Percentiles rank a stretch among this genome's conserved stretches.
phyloP scores from a whole-genome alignment of 108 stramenopile species.

The Discostella stelligeroides region DNA sequence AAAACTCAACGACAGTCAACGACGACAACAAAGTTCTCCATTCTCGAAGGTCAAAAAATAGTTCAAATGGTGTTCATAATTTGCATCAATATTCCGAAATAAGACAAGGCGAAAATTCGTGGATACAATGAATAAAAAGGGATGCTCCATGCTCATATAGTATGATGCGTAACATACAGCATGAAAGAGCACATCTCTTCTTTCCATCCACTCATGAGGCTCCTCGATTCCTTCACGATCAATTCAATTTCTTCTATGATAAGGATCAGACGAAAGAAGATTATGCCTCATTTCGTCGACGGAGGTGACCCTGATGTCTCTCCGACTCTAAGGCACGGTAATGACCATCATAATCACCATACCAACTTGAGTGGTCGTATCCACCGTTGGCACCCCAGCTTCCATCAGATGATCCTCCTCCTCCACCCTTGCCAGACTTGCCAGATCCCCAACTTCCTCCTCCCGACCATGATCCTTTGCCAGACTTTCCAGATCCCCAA shows the following conservation, averaged over 20 bases:
- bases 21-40: too few species aligned
- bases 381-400: neutral
- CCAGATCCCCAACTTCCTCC: neutral
- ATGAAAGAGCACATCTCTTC: neutral
- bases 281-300: constrained; percentile 1
- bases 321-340: neutral
- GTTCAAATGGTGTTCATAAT: too few species aligned
- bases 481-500: neutral
- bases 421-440: constrained; percentile 11
- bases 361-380: constrained; percentile 3
- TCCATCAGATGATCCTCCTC: neutral
- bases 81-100: too few species aligned
- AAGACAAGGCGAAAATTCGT: too few species aligned
- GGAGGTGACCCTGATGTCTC: neutral
- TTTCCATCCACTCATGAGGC: neutral
- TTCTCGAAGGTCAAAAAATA: too few species aligned
- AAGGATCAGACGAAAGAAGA: too few species aligned
- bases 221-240: neutral
- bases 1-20: too few species aligned
- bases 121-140: too few species aligned
- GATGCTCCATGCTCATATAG: too few species aligned
- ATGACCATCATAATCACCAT: neutral
- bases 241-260: too few species aligned
- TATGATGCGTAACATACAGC: neutral
- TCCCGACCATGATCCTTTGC: neutral